phyloP scores from a whole-genome alignment of 495 filamentous ascomycete species.

The Neurospora sublineolata region DNA sequence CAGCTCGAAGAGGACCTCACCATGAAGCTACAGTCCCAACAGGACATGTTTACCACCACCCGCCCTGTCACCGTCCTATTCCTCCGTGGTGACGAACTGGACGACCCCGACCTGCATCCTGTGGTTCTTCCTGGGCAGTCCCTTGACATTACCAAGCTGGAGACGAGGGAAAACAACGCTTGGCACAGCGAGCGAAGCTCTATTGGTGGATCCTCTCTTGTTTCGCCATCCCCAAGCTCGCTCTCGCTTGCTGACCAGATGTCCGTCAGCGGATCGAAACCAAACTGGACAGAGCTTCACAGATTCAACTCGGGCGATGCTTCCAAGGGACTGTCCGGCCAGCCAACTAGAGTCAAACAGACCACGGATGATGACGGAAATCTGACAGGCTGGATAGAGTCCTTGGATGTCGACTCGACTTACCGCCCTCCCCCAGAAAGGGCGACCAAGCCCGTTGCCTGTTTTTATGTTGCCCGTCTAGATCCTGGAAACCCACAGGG shows the following conservation, averaged over 20 bases:
- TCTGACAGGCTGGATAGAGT: slow-evolving; percentile 77
- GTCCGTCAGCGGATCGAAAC: slow-evolving; percentile 23
- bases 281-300: slow-evolving; percentile 43
- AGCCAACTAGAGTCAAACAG: slow-evolving; percentile 36
- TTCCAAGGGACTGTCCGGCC: slow-evolving; percentile 35
- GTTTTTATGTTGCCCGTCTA: slow-evolving; percentile 68
- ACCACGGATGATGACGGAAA: slow-evolving; percentile 38
- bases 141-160: slow-evolving; percentile 45
- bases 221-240: slow-evolving; percentile 63
- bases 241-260: slow-evolving; percentile 45
- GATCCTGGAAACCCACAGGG: slow-evolving; percentile 39
- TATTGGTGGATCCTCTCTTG: slow-evolving; percentile 43
- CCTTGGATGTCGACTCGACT: slow-evolving; percentile 70
- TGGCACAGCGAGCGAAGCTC: slow-evolving; percentile 49
- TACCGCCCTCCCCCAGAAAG: slow-evolving; percentile 75
- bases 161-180: slow-evolving; percentile 39
- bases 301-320: slow-evolving; percentile 19
- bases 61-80: slow-evolving; percentile 74
- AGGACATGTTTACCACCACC: slow-evolving; percentile 95
- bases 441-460: slow-evolving; percentile 63
- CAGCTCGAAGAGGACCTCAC: slow-evolving; percentile 83
- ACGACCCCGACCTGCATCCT: slow-evolving; percentile 83
- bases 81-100: slow-evolving; percentile 68
- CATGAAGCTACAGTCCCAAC: slow-evolving; percentile 66
- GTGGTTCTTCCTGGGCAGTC: slow-evolving; percentile 64